phyloP scores from a whole-genome alignment of 257 asterid species.

The Solanum habrochaites region DNA sequence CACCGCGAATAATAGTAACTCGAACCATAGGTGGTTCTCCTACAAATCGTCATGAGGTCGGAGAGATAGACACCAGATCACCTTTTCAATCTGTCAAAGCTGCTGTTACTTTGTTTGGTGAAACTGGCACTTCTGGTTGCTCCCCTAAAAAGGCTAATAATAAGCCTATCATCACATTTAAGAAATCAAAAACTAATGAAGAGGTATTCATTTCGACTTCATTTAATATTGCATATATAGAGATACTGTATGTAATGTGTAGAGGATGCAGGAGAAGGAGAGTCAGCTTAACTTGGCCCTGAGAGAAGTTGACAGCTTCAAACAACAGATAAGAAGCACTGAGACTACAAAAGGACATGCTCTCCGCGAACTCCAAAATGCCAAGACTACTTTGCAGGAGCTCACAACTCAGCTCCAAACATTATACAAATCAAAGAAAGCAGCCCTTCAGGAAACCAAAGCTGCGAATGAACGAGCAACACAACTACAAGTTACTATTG shows the following conservation, averaged over 20 bases:
- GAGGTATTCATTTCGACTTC: conserved; percentile 34
- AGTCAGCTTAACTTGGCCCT: conserved; percentile 11
- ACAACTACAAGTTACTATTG: background rate
- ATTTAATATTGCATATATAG: background rate
- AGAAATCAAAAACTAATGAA: conserved; percentile 41
- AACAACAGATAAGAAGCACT: conserved; percentile 1
- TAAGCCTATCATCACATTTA: conserved; percentile 1
- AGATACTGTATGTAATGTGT: background rate
- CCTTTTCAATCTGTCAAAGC: conserved; percentile 17
- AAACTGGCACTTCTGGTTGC: conserved; percentile 2
- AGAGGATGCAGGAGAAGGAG: conserved; percentile 3
- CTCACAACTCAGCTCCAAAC: background rate
- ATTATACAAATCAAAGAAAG: background rate
- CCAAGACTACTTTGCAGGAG: conserved; percentile 3
- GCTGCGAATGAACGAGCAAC: background rate
- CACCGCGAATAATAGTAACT: background rate
- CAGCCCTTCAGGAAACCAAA: background rate
- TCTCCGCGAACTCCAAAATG: conserved; percentile 5
- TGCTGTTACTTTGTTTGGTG: conserved; percentile 44
- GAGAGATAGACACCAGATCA: conserved; percentile 18
- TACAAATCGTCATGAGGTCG: conserved; percentile 8
- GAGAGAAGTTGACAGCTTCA: background rate
- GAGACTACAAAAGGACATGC: conserved; percentile 8
- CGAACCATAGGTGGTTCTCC: background rate
- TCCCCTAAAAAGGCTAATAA: background rate